Conservation (phyloP, 257 asterid genomes). For the Solanum sparsipilum region DNA sequence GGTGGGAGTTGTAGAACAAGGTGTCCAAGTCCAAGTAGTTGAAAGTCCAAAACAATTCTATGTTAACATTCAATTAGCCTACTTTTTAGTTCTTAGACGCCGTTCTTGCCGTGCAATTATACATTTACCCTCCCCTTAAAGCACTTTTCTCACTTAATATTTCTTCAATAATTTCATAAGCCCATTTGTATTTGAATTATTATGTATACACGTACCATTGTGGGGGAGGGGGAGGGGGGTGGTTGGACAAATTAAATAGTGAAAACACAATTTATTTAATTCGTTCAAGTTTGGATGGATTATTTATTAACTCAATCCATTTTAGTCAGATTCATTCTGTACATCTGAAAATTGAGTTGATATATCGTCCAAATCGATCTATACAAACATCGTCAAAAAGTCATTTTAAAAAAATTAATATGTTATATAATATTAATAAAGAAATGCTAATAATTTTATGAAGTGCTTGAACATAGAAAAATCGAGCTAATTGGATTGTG, state of each 20-base stretch:
- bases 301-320: too few species aligned
- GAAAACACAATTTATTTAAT: too few species aligned
- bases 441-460: neutral
- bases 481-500: neutral
- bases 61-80: constrained; percentile 75
- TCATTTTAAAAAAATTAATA: neutral
- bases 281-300: too few species aligned
- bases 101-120: constrained; percentile 28
- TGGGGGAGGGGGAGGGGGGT: neutral
- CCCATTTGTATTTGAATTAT: neutral
- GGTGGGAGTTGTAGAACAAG: constrained; percentile 11
- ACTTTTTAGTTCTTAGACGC: constrained; percentile 43
- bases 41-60: constrained; percentile 21
- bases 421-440: neutral
- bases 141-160: neutral
- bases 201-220: neutral
- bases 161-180: neutral
- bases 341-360: neutral
- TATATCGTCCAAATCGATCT: neutral
- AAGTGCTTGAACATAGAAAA: neutral
- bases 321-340: too few species aligned
- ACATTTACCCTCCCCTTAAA: neutral
- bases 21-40: constrained; percentile 46
- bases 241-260: neutral
- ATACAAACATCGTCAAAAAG: neutral